Evolutionary conservation across 2,329 filamentous ascomycete species (phyloP).

Genomic region (Acephala macrosclerotiorum): DNA sequence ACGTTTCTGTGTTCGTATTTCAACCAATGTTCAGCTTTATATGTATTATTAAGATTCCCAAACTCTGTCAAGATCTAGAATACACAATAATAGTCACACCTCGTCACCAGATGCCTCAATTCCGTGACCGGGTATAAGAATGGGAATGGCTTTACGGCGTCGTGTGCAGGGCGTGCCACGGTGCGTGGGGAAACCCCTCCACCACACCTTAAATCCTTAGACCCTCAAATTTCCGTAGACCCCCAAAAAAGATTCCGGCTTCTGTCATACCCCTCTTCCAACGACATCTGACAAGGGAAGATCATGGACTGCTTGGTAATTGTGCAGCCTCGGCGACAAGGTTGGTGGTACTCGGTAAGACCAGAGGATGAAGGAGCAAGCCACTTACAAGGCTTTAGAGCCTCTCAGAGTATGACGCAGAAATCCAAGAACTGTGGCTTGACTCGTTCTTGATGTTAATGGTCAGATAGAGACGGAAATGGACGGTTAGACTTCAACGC

Average conservation of each 20-base stretch:
- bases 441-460: not conserved
- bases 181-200: not conserved
- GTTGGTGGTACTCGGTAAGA: slow-evolving; percentile 1
- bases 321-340: not conserved
- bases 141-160: not conserved
- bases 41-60: slow-evolving; percentile 14
- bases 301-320: not conserved
- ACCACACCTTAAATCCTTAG: too few relatives aligned
- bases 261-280: not conserved
- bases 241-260: not conserved
- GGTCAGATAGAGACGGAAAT: not conserved
- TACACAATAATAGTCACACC: slow-evolving; percentile 1
- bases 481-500: not conserved
- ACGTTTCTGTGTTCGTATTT: not conserved
- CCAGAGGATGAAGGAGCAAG: slow-evolving; percentile 1
- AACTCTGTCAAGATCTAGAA: slow-evolving; percentile 7
- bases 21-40: slow-evolving; percentile 1
- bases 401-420: not conserved
- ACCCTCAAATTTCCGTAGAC: not conserved
- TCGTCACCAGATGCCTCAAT: not conserved
- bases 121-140: not conserved
- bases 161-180: slow-evolving; percentile 3
- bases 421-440: slow-evolving; percentile 3
- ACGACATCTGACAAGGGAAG: not conserved
- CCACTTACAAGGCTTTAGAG: not conserved